phyloP scores from a whole-genome alignment of 768 basidiomycete species.

The Leccinellum luteum region DNA sequence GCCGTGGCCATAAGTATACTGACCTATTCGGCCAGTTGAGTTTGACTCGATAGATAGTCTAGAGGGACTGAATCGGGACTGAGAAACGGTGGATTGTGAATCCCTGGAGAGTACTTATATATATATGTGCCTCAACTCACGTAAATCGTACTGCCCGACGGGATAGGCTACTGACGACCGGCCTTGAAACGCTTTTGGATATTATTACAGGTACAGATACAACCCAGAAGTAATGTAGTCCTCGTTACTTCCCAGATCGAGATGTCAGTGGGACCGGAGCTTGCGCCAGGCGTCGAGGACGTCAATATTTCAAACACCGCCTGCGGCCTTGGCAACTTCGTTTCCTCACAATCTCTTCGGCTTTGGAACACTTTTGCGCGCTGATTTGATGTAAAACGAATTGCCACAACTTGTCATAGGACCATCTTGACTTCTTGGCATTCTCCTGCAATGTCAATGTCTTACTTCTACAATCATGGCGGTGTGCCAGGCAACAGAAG shows the following conservation, averaged over 20 bases:
- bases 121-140: not conserved
- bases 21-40: not conserved
- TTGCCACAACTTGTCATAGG: no score
- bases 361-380: no score
- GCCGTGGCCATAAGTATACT: not conserved
- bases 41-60: not conserved
- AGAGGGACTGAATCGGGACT: not conserved
- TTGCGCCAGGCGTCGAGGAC: no score
- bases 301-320: not conserved
- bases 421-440: not conserved
- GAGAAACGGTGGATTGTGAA: not conserved
- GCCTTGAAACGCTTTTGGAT: not conserved
- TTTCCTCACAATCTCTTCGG: no score
- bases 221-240: not conserved
- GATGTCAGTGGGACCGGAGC: not conserved
- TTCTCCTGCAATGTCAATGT: not conserved
- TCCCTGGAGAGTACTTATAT: not conserved
- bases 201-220: not conserved
- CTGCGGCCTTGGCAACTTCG: no score
- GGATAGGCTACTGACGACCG: not conserved
- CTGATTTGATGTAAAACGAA: no score
- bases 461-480: not conserved
- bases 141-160: not conserved
- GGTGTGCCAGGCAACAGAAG: not conserved
- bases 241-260: not conserved